Conservation (phyloP, 768 basidiomycete species). For the Kwoniella shandongensis region DNA sequence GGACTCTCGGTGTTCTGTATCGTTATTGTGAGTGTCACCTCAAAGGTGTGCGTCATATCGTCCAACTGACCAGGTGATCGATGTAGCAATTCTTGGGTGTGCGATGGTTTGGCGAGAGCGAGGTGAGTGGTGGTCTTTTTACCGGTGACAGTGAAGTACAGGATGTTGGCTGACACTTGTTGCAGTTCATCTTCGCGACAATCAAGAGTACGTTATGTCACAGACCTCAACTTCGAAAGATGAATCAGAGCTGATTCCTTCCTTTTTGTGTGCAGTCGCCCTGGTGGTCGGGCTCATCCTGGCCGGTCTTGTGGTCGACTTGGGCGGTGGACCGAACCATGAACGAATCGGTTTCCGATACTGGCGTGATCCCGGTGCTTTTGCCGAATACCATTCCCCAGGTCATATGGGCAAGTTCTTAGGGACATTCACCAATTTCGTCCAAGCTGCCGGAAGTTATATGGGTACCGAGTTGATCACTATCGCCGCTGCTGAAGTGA, state of each 20-base stretch:
- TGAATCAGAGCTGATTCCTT: not conserved
- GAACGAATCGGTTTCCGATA: constrained; percentile 38
- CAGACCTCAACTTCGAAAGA: not conserved
- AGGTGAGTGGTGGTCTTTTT: constrained; percentile 7
- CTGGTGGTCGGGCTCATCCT: constrained; percentile 40
- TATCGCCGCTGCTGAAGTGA: constrained; percentile 38
- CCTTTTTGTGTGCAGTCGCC: constrained; percentile 16
- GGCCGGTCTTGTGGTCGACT: constrained; percentile 35
- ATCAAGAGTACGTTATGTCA: constrained; percentile 24
- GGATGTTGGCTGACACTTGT: not conserved
- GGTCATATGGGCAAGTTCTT: constrained; percentile 33
- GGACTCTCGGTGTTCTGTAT: constrained; percentile 19
- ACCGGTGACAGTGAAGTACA: too few relatives aligned
- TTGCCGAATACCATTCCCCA: constrained; percentile 18
- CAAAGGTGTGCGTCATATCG: constrained; percentile 28
- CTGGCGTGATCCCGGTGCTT: constrained; percentile 38
- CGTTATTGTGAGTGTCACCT: constrained; percentile 43
- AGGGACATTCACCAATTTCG: constrained; percentile 32
- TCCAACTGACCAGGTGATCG: constrained; percentile 47
- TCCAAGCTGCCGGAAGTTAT: constrained; percentile 33
- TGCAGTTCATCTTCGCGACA: constrained; percentile 34
- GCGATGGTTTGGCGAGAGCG: constrained; percentile 35
- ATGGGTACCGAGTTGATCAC: constrained; percentile 29
- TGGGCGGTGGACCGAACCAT: constrained; percentile 33
- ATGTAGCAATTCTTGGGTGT: constrained; percentile 32